Evolutionary conservation across 257 asterid genomes (phyloP).

Genomic region (Haberlea rhodopensis): DNA sequence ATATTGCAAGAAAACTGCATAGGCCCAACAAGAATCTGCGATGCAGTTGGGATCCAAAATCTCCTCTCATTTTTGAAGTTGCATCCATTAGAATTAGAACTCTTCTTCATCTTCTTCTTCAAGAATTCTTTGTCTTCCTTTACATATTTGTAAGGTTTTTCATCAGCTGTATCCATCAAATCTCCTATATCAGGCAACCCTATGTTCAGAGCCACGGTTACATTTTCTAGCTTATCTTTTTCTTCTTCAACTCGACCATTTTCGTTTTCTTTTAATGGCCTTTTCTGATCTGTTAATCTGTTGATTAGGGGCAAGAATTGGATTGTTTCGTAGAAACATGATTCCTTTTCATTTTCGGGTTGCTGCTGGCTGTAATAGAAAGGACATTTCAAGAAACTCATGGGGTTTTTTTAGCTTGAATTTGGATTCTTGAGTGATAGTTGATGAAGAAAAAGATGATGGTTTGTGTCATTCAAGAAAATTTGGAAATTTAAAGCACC

Average conservation of each 20-base stretch:
- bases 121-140: slow-evolving; percentile 32
- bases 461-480: slow-evolving; percentile 69
- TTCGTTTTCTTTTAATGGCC: slow-evolving; percentile 37
- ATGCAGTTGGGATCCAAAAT: slow-evolving; percentile 89
- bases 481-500: slow-evolving; percentile 44
- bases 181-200: slow-evolving; percentile 60
- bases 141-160: slow-evolving; percentile 16
- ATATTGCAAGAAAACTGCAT: slow-evolving; percentile 86
- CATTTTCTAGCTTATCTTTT: slow-evolving; percentile 41
- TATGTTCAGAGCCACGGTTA: slow-evolving; percentile 62
- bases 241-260: slow-evolving; percentile 5
- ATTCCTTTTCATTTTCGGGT: slow-evolving; percentile 15
- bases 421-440: slow-evolving; percentile 27
- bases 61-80: slow-evolving; percentile 41
- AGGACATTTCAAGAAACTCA: slow-evolving; percentile 54
- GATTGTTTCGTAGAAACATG: slow-evolving; percentile 32
- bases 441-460: slow-evolving; percentile 25
- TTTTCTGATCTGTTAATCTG: slow-evolving; percentile 42
- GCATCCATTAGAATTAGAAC: slow-evolving; percentile 15
- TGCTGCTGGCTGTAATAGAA: slow-evolving; percentile 34
- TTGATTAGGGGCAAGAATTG: slow-evolving; percentile 80
- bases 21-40: slow-evolving; percentile 93
- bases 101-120: slow-evolving; percentile 24
- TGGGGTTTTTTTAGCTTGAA: slow-evolving; percentile 24
- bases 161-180: slow-evolving; percentile 12